Evolutionary conservation across 768 basidiomycete genomes (phyloP).

Genomic region (Mycena maculata): DNA sequence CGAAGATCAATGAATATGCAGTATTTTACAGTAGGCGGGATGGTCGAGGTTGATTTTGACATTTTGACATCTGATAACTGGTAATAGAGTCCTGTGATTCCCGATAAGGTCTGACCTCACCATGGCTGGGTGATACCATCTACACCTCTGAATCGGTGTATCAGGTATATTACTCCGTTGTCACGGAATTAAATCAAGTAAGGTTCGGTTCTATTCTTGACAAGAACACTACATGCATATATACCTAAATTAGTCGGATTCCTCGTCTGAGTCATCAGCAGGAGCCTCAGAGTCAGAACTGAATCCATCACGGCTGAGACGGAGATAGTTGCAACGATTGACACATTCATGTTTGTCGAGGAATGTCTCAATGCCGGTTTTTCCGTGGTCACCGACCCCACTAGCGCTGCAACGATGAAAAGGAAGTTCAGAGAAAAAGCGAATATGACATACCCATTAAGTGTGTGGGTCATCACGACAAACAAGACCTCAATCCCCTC

Average conservation of each 20-base stretch:
- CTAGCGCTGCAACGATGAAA: constrained; percentile 3
- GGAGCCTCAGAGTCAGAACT: neutral
- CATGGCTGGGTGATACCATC: too few species aligned
- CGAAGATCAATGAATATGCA: too few species aligned
- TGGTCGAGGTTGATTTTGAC: too few species aligned
- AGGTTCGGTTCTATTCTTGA: neutral
- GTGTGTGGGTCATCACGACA: constrained; percentile 24
- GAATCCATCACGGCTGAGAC: constrained; percentile 14
- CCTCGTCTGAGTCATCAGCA: neutral
- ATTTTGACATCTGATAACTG: too few species aligned
- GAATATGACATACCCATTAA: constrained; percentile 7
- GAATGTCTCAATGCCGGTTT: constrained; percentile 2
- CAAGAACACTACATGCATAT: neutral
- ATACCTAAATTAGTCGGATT: neutral
- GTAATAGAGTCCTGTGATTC: too few species aligned
- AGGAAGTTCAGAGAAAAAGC: neutral
- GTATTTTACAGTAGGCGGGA: too few species aligned
- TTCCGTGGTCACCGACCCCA: constrained; percentile 12
- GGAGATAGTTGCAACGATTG: neutral
- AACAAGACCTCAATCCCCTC: constrained; percentile 12
- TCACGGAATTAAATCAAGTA: neutral
- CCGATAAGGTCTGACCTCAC: too few species aligned
- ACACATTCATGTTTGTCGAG: constrained; percentile 13
- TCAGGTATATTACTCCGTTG: too few species aligned
- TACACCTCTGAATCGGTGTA: too few species aligned